Conservation (phyloP, 805 yeast genomes). For the Ogataea paraovalis region DNA sequence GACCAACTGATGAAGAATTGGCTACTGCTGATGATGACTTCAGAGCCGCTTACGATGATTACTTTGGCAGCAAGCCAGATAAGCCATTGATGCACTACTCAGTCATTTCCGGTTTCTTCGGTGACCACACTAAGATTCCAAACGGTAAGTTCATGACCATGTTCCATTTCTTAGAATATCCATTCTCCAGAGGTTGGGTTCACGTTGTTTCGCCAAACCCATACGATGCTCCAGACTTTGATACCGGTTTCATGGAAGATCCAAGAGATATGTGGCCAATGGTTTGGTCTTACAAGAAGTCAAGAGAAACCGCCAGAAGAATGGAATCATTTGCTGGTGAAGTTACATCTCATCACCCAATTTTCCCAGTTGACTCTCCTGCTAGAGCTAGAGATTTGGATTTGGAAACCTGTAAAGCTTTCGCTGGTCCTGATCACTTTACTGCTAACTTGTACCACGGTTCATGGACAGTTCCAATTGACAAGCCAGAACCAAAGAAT, state of each 20-base stretch:
- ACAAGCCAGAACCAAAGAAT: conserved; percentile 20
- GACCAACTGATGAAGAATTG: conserved; percentile 28
- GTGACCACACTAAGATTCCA: conserved; percentile 30
- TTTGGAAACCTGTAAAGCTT: conserved; percentile 23
- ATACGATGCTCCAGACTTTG: conserved; percentile 27
- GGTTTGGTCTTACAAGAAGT: conserved; percentile 30
- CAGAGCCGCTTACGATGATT: conserved; percentile 24
- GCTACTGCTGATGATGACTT: conserved; percentile 26
- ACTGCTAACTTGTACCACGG: conserved; percentile 29
- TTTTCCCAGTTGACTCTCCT: conserved; percentile 22
- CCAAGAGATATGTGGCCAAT: conserved; percentile 28
- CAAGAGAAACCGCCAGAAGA: conserved; percentile 29
- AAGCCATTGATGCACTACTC: conserved; percentile 31
- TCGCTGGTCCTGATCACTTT: conserved; percentile 25
- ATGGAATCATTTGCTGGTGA: conserved; percentile 30
- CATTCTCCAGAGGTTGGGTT: conserved; percentile 29
- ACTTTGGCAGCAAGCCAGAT: conserved; percentile 28
- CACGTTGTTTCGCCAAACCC: conserved; percentile 23
- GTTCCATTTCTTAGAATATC: conserved; percentile 31
- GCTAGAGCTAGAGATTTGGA: conserved; percentile 28
- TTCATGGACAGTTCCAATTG: conserved; percentile 28
- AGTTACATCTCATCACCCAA: conserved; percentile 28
- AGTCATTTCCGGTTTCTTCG: conserved; percentile 28
- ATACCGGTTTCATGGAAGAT: conserved; percentile 29
- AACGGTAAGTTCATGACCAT: conserved; percentile 27